phyloP scores from a whole-genome alignment of 164 flowering plant species.

The Umbellularia californica region DNA sequence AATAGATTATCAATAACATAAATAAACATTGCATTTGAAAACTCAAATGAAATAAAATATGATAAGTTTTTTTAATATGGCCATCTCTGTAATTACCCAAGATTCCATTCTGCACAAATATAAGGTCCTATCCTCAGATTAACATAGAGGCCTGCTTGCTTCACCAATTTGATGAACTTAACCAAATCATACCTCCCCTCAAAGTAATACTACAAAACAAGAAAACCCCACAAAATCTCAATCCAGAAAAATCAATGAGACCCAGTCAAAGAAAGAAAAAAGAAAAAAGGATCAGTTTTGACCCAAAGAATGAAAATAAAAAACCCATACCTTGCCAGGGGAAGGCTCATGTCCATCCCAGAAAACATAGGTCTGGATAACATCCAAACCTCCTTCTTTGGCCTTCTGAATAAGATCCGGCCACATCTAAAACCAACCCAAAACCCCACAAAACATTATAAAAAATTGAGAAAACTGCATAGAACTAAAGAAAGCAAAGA shows the following conservation, averaged over 20 bases:
- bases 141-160: constrained; percentile 12
- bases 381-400: constrained; percentile 14
- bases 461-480: background rate
- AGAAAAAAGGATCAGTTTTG: background rate
- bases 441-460: background rate
- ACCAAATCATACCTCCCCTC: constrained; percentile 22
- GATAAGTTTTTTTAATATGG: background rate
- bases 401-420: constrained; percentile 12
- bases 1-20: background rate
- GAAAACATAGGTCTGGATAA: constrained; percentile 14
- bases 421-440: constrained; percentile 12
- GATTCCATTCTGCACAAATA: constrained; percentile 17
- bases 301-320: background rate
- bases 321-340: constrained; percentile 7
- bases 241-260: background rate
- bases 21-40: background rate
- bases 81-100: constrained; percentile 2
- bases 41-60: background rate
- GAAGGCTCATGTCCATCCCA: constrained; percentile 12
- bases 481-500: constrained; percentile 11
- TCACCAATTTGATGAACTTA: constrained; percentile 3
- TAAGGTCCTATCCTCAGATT: constrained; percentile 12
- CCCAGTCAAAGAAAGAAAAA: background rate
- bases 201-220: constrained; percentile 63
- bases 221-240: background rate